Evolutionary conservation across 2,329 filamentous ascomycete genomes (phyloP).

Genomic region (Colletotrichum liriopes): DNA sequence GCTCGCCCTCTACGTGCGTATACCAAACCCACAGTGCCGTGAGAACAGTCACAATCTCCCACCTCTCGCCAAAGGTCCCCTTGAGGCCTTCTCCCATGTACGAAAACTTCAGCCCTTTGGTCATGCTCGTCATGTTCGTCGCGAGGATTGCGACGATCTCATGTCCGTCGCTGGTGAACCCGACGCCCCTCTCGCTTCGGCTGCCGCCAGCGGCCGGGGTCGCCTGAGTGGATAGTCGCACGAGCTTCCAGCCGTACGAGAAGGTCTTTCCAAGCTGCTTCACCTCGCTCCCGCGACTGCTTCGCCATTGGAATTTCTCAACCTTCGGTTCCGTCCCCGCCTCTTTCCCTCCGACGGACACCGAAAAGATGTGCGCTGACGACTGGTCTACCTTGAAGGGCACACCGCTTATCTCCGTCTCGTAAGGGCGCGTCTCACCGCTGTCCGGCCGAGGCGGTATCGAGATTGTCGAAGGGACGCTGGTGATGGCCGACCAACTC

Average conservation of each 20-base stretch:
- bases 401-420: neutral
- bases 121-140: slow-evolving; percentile 49
- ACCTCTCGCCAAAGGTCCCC: slow-evolving; percentile 58
- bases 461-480: neutral
- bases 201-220: neutral
- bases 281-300: slow-evolving; percentile 45
- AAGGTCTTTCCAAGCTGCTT: slow-evolving; percentile 35
- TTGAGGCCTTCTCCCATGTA: slow-evolving; percentile 57
- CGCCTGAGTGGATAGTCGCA: slow-evolving; percentile 37
- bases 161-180: slow-evolving; percentile 50
- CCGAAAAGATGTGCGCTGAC: neutral
- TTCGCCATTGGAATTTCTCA: slow-evolving; percentile 49
- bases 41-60: slow-evolving; percentile 59
- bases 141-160: slow-evolving; percentile 61
- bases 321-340: slow-evolving; percentile 37
- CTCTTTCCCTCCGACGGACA: neutral
- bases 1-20: neutral
- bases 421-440: neutral
- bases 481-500: slow-evolving; percentile 26
- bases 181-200: neutral
- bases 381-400: slow-evolving; percentile 2
- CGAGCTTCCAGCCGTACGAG: slow-evolving; percentile 47
- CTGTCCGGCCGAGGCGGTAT: neutral
- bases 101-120: slow-evolving; percentile 56
- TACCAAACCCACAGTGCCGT: slow-evolving; percentile 45